A percentile compares a stretch with the other conserved stretches of the same genome.
phyloP scores from a whole-genome alignment of 768 basidiomycete species.

The Dacryopinax spathularia region DNA sequence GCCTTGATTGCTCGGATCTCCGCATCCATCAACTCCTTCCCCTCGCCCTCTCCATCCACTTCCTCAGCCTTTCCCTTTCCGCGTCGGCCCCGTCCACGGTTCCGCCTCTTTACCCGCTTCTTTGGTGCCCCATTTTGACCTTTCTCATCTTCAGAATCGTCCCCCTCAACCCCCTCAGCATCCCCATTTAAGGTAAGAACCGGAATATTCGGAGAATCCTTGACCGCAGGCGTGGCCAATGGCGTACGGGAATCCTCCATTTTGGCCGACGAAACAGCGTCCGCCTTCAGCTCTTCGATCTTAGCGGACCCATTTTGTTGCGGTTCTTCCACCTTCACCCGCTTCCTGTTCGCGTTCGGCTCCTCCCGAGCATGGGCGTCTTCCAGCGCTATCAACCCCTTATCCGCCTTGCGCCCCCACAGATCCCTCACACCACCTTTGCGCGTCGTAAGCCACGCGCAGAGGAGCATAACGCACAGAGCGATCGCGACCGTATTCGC shows the following conservation, averaged over 20 bases:
- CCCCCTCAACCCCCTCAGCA: background rate
- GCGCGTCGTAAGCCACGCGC: background rate
- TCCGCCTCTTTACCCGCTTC: constrained; percentile 23
- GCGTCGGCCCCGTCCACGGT: constrained; percentile 21
- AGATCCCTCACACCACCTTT: background rate
- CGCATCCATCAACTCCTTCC: constrained; percentile 17
- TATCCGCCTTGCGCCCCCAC: constrained; percentile 3
- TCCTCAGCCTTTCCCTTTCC: constrained; percentile 34
- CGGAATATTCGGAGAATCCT: background rate
- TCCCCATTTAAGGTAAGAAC: background rate
- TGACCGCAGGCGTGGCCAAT: background rate
- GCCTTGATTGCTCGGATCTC: constrained; percentile 19
- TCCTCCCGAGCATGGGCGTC: background rate
- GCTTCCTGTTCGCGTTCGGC: background rate
- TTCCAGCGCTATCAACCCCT: background rate
- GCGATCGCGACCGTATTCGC: background rate
- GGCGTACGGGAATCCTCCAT: background rate
- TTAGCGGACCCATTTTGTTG: background rate
- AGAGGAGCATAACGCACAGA: background rate
- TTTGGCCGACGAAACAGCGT: background rate
- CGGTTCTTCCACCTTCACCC: background rate
- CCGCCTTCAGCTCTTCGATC: background rate
- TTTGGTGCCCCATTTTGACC: constrained; percentile 35
- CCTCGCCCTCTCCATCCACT: constrained; percentile 14
- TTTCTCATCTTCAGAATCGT: constrained; percentile 18